Base-by-base conservation (phyloP, 225 moss, liverwort and hornwort species). In the Lunularia cruciata region DNA sequence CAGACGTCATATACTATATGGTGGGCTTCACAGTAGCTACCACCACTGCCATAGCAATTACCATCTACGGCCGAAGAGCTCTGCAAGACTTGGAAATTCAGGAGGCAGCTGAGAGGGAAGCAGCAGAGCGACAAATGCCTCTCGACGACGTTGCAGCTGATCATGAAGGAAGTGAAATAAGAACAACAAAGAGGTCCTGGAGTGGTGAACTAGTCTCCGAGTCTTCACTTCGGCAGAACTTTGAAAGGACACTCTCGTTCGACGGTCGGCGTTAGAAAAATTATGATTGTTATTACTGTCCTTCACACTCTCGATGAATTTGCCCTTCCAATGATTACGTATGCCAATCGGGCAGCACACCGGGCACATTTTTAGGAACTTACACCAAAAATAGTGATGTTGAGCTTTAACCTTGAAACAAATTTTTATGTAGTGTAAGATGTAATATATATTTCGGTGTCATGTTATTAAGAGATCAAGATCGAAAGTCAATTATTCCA, bases 81-180 rank as follows among this genome's bases (percentile, higher is more conserved):
- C 76, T 95, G 8, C 82, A 86, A 71, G 95, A 92, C 23, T 76
- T 95, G 75, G 95, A 95, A 77, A 73, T 92, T n/a, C 86, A 83
- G 67, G 90, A 95, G 80, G 92, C 88, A 35, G 95, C 90, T 3
- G 95, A 95, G 81, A 88, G 90, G 45, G 90, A 88, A 68, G 82
- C 76, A n/a, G 65, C 65, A 33, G 80, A 72, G 37, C 48, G 23
- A 14, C 68, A 75, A 57, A 52, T 75, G 62, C 52, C 55, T 30
- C 35, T 79, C 47, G 73, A 73, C 23, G 79, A 79, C 35, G 73
- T 66, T 46, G 57, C 64, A 42, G 71, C 48, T 27, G 49, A 52
- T 20, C 67, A 5, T 25, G 79, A 60, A 20, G 46, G 42, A 13
- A 36, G 15, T 64, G 78, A 40, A 23, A 5, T 22, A 3, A 42